phyloP scores from a whole-genome alignment of 371 early-diverging fungal species.

The Rhizomucor pusillus region DNA sequence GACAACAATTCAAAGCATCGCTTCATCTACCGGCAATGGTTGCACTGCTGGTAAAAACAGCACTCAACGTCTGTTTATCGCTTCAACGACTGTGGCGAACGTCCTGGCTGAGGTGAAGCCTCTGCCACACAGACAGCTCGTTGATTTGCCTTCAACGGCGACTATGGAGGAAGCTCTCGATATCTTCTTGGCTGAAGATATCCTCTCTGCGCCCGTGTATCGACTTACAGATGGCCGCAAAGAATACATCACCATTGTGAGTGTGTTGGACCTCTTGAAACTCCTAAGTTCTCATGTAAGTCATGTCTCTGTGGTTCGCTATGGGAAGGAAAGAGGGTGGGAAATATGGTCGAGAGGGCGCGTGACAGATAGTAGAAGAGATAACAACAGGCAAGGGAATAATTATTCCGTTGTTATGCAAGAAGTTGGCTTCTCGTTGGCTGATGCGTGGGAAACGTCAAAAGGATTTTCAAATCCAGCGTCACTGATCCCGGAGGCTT shows the following conservation, averaged over 20 bases:
- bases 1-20: conserved; percentile 11
- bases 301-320: neutral
- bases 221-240: conserved; percentile 32
- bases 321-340: neutral
- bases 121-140: conserved; percentile 27
- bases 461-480: conserved; percentile 13
- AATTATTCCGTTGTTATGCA: too few species aligned
- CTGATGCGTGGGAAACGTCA: conserved; percentile 19
- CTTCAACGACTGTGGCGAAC: conserved; percentile 45
- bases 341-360: neutral
- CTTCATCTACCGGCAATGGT: too few species aligned
- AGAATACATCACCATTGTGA: conserved; percentile 54
- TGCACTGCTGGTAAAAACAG: conserved; percentile 4
- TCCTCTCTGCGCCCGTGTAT: conserved; percentile 62
- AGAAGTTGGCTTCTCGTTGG: too few species aligned
- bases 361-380: too few species aligned
- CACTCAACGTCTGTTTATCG: conserved; percentile 30
- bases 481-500: too few species aligned
- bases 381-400: too few species aligned
- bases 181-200: conserved; percentile 50
- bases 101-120: conserved; percentile 41
- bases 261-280: conserved; percentile 53
- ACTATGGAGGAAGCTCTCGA: conserved; percentile 63
- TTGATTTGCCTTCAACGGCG: conserved; percentile 52
- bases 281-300: conserved; percentile 40